Evolutionary conservation across 768 basidiomycete species (phyloP), one percentile per base, ranked within the genome.

Genomic region (Suillus plorans): DNA sequence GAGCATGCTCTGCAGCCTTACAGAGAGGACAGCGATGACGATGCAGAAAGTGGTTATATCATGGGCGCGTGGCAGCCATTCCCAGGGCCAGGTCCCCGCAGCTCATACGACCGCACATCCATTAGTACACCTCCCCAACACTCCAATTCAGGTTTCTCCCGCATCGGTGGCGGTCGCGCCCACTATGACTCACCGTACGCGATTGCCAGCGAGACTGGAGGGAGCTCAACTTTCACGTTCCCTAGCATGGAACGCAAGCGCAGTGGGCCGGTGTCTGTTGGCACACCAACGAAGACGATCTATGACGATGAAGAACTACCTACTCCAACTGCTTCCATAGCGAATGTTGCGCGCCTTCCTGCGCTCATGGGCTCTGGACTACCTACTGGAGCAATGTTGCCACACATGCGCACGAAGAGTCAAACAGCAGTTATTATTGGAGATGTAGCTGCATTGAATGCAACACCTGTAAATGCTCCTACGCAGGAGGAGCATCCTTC

Each of bases 1-100:
- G 92, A 94, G 69, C 90, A 92, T 56, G 91, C 89, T 5, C 80
- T 88, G 66, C 82, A 84, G 55, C 91, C 90, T 36, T 92, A 92
- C 73, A 83, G 82, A 67, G 90, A 93, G 71, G 90, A 93, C 50
- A 89, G 84, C 68, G 92, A 93, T 65, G 90, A 90, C 69, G 74
- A 76, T 63, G 92, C 92, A 67, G 82, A 79, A 62, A 82, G 81
- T 20, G 90, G 92, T 14, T 91, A 82, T 68, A 97, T 98, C 72
- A 97, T 98, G 94, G 90, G 89, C 49, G 93, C 96, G n/a, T 97
- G 94, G 93, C 88, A 90, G 68, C 86, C 89, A 36, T 91, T 86
- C 80, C 85, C 85, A 0, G 79, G 83, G 8, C 74, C 81, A 25
- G 69, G 72, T 34, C 50, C 70, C 42, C 63, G 70, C 28, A 56